Percentiles rank a stretch among this genome's conserved stretches.
phyloP scores from a whole-genome alignment of 331 rosid genomes.

The Pyracantha coccinea region DNA sequence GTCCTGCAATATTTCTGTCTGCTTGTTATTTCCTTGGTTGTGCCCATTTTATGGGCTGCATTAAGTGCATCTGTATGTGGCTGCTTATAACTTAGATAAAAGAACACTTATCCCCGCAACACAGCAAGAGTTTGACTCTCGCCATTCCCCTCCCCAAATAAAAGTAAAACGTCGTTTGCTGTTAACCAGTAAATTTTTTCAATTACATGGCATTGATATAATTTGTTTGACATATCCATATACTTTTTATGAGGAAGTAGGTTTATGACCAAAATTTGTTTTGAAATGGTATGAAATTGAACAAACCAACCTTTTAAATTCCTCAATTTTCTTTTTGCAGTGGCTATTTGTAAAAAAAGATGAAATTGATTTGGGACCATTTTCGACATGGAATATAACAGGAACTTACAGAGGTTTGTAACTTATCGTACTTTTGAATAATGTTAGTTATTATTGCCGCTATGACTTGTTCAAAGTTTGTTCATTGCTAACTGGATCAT shows the following conservation, averaged over 20 bases:
- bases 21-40: background rate
- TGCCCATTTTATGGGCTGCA: background rate
- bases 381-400: conserved; percentile 86
- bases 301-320: conserved; percentile 8
- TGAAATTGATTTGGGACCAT: conserved; percentile 65
- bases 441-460: background rate
- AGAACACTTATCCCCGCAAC: background rate
- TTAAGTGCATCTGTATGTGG: background rate
- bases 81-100: background rate
- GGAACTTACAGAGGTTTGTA: conserved; percentile 91
- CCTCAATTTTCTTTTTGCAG: conserved; percentile 42
- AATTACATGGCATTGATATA: background rate
- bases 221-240: background rate
- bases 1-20: background rate
- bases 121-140: background rate
- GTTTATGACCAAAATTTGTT: conserved; percentile 3
- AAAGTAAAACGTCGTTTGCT: background rate
- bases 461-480: background rate
- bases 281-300: conserved; percentile 19
- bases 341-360: conserved; percentile 63
- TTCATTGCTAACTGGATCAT: background rate
- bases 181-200: background rate
- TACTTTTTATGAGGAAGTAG: background rate
- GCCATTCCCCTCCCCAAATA: background rate
- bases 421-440: background rate